phyloP scores from a whole-genome alignment of 495 filamentous ascomycete species.

The Aspergillus ostianus region DNA sequence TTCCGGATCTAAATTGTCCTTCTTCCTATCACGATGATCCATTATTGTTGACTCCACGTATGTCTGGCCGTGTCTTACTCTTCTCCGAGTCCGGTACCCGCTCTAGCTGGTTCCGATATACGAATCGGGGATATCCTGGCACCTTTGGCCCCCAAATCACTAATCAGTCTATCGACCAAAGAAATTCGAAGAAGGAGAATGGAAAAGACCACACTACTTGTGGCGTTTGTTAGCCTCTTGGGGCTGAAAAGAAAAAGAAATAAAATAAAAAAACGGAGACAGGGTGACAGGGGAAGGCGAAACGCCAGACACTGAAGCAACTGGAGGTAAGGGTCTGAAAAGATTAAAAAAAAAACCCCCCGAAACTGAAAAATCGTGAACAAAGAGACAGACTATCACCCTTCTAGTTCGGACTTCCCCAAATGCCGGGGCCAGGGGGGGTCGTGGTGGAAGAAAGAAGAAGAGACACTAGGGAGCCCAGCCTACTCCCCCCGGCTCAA shows the following conservation, averaged over 20 bases:
- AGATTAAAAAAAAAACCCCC: too few relatives aligned
- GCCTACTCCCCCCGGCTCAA: conserved; percentile 9
- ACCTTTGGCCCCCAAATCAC: conserved; percentile 16
- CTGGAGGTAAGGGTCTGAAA: not conserved
- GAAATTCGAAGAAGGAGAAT: conserved; percentile 1
- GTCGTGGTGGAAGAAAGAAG: not conserved
- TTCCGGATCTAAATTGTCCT: conserved; percentile 17
- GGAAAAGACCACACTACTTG: conserved; percentile 6
- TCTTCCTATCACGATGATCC: conserved; percentile 22
- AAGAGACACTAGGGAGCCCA: conserved; percentile 2
- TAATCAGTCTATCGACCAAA: conserved; percentile 4
- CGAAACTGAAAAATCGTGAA: not conserved
- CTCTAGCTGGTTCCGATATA: conserved; percentile 6
- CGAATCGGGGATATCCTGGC: conserved; percentile 18
- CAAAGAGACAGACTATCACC: not conserved
- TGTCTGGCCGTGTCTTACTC: conserved; percentile 11
- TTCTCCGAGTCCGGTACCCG: conserved; percentile 10
- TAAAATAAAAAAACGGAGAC: not conserved
- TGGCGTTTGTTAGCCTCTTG: conserved; percentile 8
- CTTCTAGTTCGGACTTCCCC: not conserved
- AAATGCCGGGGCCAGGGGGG: not conserved
- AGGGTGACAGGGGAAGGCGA: not conserved
- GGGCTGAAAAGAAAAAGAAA: conserved; percentile 9
- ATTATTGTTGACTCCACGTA: conserved; percentile 20
- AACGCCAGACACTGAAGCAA: conserved; percentile 1